These are phyloP conservation scores for Shiraia bambusicola DNA, from an alignment of 2,329 filamentous ascomycete species.

Conservation along the genomic window DNA sequence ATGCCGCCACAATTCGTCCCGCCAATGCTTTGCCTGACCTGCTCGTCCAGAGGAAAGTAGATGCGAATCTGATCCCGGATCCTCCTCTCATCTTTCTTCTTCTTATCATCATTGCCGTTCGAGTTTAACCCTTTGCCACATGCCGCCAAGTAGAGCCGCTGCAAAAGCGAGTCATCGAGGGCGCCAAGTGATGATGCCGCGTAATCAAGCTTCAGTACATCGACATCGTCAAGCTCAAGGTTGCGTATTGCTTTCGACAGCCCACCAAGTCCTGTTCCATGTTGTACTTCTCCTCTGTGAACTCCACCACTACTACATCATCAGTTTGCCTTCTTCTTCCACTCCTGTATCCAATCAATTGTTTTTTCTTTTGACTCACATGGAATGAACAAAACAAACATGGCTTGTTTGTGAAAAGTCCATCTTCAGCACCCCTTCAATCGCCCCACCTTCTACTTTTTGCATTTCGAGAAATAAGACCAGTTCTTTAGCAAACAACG, in stretches of 20 bases:
- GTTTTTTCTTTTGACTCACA: conserved; percentile 57
- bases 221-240: conserved; percentile 33
- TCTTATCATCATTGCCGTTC: too few species aligned
- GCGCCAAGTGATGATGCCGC: conserved; percentile 80
- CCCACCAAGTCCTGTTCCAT: conserved; percentile 70
- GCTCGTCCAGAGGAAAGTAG: conserved; percentile 36
- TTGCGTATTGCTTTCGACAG: conserved; percentile 64
- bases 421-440: conserved; percentile 71
- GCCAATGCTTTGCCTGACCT: conserved; percentile 63
- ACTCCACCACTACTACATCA: conserved; percentile 39
- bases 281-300: conserved; percentile 39
- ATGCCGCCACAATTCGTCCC: conserved; percentile 69
- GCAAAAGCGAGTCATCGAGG: conserved; percentile 68
- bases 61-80: conserved; percentile 28
- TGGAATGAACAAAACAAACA: conserved; percentile 81
- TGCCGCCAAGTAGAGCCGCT: conserved; percentile 59
- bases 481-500: conserved; percentile 69
- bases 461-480: conserved; percentile 69
- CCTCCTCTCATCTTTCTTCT: too few species aligned
- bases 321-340: too few species aligned
- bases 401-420: conserved; percentile 74
- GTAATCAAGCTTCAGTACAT: conserved; percentile 69
- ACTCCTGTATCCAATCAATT: conserved; percentile 11
- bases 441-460: conserved; percentile 63
- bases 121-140: conserved; percentile 46